These are phyloP conservation scores for Rhododendron mucronatum DNA, from an alignment of 148 eudicot genomes.

Conservation along the genomic window DNA sequence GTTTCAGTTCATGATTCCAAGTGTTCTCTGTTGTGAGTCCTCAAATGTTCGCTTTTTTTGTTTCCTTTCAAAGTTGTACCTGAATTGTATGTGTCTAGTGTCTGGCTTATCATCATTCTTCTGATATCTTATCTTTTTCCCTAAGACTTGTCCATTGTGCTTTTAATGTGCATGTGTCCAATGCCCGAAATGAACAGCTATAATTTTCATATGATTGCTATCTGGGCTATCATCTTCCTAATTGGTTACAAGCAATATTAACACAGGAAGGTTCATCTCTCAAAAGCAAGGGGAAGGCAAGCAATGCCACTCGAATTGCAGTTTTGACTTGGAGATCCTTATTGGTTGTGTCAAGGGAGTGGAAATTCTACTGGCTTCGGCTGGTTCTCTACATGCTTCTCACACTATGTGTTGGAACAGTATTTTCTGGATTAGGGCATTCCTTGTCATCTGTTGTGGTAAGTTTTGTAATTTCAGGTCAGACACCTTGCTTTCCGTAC, in stretches of 20 bases:
- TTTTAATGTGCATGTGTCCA: not conserved
- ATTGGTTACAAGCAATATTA: slow-evolving; percentile 13
- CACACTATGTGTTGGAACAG: slow-evolving; percentile 81
- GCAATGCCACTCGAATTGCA: slow-evolving; percentile 57
- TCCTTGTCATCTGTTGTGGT: slow-evolving; percentile 97
- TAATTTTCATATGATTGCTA: not conserved
- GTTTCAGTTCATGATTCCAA: not conserved
- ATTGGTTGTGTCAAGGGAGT: slow-evolving; percentile 93
- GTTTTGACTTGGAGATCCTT: slow-evolving; percentile 94
- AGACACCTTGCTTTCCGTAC: not conserved
- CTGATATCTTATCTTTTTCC: not conserved
- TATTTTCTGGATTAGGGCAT: slow-evolving; percentile 87
- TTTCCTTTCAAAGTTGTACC: not conserved
- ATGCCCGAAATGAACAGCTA: not conserved
- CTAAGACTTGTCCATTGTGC: not conserved
- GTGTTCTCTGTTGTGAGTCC: not conserved
- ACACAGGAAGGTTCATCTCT: slow-evolving; percentile 82
- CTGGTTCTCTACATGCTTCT: slow-evolving; percentile 73
- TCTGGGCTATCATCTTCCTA: not conserved
- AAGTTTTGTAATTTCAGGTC: slow-evolving; percentile 22
- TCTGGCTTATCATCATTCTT: not conserved
- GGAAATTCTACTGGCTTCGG: slow-evolving; percentile 99
- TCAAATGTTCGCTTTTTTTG: not conserved
- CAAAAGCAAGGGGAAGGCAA: slow-evolving; percentile 90
- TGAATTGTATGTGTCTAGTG: not conserved